A percentile compares a stretch with the other conserved stretches of the same genome.
Evolutionary conservation across 805 yeast species (phyloP).

Genomic region (Nakazawaea pomicola): DNA sequence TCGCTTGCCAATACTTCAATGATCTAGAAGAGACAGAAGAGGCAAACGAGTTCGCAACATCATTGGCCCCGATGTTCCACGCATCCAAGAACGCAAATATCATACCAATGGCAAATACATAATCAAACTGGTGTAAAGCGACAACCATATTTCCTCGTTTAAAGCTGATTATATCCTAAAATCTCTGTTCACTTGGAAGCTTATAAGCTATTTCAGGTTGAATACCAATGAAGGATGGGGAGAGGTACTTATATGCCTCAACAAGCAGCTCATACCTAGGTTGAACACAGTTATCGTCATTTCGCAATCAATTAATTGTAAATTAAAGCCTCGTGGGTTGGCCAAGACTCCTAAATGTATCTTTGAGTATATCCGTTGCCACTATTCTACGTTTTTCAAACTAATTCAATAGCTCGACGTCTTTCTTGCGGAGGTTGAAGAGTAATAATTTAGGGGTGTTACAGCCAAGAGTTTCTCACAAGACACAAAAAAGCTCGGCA

Average conservation of each 20-base stretch:
- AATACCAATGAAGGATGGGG: too few species aligned
- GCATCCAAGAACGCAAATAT: constrained; percentile 75
- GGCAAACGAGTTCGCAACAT: constrained; percentile 77
- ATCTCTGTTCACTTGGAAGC: too few species aligned
- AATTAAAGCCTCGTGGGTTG: constrained; percentile 2
- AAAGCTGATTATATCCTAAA: too few species aligned
- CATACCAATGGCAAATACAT: constrained; percentile 64
- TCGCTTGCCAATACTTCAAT: constrained; percentile 69
- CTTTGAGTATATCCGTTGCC: too few species aligned
- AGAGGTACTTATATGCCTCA: too few species aligned
- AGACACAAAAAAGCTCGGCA: constrained; percentile 7
- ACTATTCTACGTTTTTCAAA: too few species aligned
- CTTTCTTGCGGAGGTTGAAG: too few species aligned
- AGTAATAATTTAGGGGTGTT: neutral
- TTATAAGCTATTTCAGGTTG: too few species aligned
- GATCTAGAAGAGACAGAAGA: constrained; percentile 69
- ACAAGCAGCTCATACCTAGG: too few species aligned
- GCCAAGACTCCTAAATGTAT: constrained; percentile 2
- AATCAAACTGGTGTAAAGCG: constrained; percentile 55
- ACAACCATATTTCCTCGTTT: too few species aligned
- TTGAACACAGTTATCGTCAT: too few species aligned
- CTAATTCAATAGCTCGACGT: too few species aligned
- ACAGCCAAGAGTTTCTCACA: constrained; percentile 1
- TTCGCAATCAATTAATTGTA: neutral
- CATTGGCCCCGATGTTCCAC: constrained; percentile 78